A percentile compares a stretch with the other conserved stretches of the same genome.
phyloP scores from a whole-genome alignment of 1,284 basidiomycete genomes.

The Leccinum holopus region DNA sequence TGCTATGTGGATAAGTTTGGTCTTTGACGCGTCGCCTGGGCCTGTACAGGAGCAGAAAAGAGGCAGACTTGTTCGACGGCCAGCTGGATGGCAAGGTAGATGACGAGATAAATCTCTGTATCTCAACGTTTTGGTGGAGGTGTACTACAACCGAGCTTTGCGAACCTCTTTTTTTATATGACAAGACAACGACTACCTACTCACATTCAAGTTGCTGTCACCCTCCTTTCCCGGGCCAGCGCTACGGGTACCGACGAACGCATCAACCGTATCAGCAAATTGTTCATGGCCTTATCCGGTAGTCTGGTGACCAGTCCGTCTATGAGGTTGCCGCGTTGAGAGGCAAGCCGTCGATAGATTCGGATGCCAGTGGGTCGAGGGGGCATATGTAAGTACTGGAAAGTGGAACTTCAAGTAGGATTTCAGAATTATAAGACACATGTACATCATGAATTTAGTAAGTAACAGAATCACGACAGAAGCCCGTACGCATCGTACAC shows the following conservation, averaged over 20 bases:
- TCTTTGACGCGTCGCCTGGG: slow-evolving; percentile 55
- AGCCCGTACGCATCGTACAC: too few species aligned
- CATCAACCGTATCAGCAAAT: slow-evolving; percentile 67
- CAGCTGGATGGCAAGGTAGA: neutral
- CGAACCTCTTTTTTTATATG: neutral
- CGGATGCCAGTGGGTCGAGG: too few species aligned
- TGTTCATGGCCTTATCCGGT: too few species aligned
- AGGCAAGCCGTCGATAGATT: too few species aligned
- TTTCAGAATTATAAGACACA: too few species aligned
- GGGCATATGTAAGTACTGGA: too few species aligned
- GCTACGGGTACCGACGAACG: slow-evolving; percentile 82
- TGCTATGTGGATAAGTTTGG: slow-evolving; percentile 81
- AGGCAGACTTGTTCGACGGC: slow-evolving; percentile 40
- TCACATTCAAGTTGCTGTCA: slow-evolving; percentile 73
- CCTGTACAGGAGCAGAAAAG: slow-evolving; percentile 36
- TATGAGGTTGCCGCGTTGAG: too few species aligned
- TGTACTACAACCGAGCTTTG: neutral
- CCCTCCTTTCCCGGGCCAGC: slow-evolving; percentile 76
- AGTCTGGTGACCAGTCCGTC: too few species aligned
- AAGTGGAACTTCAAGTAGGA: too few species aligned
- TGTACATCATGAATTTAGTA: too few species aligned
- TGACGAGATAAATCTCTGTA: neutral
- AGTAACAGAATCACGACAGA: too few species aligned
- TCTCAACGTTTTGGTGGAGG: neutral
- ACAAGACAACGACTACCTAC: slow-evolving; percentile 38